Base-by-base conservation (phyloP, 345 rosid species). In the Kernera saxatilis region DNA sequence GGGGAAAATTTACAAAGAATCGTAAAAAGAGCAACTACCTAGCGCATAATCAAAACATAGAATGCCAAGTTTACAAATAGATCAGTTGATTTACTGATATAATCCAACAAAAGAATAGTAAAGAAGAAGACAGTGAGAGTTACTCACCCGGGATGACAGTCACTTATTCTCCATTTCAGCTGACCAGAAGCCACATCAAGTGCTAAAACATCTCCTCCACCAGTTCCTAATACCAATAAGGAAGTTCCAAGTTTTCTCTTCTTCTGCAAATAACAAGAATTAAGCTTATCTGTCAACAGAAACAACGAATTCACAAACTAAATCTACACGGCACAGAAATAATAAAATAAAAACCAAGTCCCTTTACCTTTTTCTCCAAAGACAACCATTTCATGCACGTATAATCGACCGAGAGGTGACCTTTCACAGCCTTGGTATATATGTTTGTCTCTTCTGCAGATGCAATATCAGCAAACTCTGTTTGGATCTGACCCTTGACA, bases 121-220 rank as follows among this genome's bases (percentile, higher is more conserved):
- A 39, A 35, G 39, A 46, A 52, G 57, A 26, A 73, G 23, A 5
- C 51, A 23, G 59, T 48, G 76, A 36, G 58, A 45, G 48, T 60
- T 36, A 78, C 90, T 60, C 61, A 94, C 99, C 99, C 98, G 8
- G 99, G 93, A 84, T 94, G 97, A 75, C 96, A 94, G 69, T 94
- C 99, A 64, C 75, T 81, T 21, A 88, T 71, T 54, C 82, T 87
- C 98, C 99, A 94, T 77, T 85, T 89, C 53, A 89, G 79, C 74
- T 85, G 95, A 81, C 99, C 98, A 76, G 93, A 84, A 74, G 96
- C 75, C 7, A 94, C 92, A 78, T 91, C 98, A 37, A 94, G 86
- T n/a, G 98, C 98, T 70, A 91, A 78, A 50, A 94, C 86, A 78
- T 91, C 98, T 44, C 93, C 98, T 57, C 97, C 85, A 67, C 96